These are phyloP conservation scores for Hyaloperonospora brassicae DNA, from an alignment of 352 stramenopile genomes.

Conservation along the genomic window DNA sequence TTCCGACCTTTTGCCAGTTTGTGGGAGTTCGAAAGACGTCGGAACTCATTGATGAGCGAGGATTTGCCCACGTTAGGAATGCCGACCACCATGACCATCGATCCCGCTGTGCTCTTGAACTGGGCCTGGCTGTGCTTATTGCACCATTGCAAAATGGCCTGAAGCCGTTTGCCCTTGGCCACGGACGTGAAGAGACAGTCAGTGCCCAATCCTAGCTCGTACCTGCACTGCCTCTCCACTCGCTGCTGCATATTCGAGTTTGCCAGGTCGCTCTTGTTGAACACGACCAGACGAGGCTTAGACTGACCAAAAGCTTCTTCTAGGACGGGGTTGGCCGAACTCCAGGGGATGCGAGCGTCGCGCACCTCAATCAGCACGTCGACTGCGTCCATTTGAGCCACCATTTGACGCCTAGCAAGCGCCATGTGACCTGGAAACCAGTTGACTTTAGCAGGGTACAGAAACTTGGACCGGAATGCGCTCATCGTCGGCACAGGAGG, in stretches of 20 bases:
- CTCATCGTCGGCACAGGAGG: slow-evolving; percentile 35
- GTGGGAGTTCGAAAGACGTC: slow-evolving; percentile 53
- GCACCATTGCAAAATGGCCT: slow-evolving; percentile 75
- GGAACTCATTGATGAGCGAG: slow-evolving; percentile 86
- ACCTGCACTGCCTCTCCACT: slow-evolving; percentile 56
- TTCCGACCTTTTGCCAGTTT: slow-evolving; percentile 80
- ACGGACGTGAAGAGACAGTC: slow-evolving; percentile 78
- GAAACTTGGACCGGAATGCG: slow-evolving; percentile 65
- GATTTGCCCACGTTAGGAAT: slow-evolving; percentile 89
- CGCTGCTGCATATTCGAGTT: slow-evolving; percentile 78
- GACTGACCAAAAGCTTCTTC: slow-evolving; percentile 66
- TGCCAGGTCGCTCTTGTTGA: slow-evolving; percentile 84
- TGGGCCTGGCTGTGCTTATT: slow-evolving; percentile 63
- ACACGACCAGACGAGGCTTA: slow-evolving; percentile 77
- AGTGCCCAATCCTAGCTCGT: slow-evolving; percentile 25
- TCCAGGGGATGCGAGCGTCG: slow-evolving; percentile 77
- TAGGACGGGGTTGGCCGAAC: slow-evolving; percentile 74
- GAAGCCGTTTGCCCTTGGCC: slow-evolving; percentile 63
- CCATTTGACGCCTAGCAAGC: slow-evolving; percentile 66
- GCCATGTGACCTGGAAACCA: slow-evolving; percentile 87
- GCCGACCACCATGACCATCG: slow-evolving; percentile 84
- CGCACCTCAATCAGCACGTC: slow-evolving; percentile 81
- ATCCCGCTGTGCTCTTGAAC: slow-evolving; percentile 79
- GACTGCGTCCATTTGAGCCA: slow-evolving; percentile 69
- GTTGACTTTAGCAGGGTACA: slow-evolving; percentile 77